Base-by-base conservation (phyloP, 139 green algal species). In the Micractinium conductrix region DNA sequence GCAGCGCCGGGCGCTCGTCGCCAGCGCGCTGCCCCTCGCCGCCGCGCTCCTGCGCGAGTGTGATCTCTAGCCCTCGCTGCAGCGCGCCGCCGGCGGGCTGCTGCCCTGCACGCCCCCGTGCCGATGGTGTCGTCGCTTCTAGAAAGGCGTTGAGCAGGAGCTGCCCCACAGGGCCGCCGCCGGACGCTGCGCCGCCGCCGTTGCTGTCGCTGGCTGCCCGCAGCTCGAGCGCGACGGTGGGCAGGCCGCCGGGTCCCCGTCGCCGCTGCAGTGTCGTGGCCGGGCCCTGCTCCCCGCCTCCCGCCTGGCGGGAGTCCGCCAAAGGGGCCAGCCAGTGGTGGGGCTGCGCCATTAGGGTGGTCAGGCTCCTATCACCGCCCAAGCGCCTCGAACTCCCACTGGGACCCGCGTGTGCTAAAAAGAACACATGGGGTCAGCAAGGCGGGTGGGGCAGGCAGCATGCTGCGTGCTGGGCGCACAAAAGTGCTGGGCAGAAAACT, bases 61-160 rank as follows among this genome's bases (percentile, higher is more conserved):
- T 22, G 14, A 81, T 68, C 22, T 68, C 50, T 26, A 81, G 0
- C 50, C 74, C 38, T 22, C 74, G 74, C 16, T 50, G 50, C 74
- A 81, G 48, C n/a, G n/a, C n/a, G n/a, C n/a, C n/a, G n/a, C n/a
- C n/a, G n/a, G n/a, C n/a, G n/a, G n/a, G n/a, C n/a, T n/a, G n/a
- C 74, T 37, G 50, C 74, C 74, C 74, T 81, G 72, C 33, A 22
- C 24, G 71, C 71, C 30, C 71, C n/a, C 30, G 71, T 9, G 30
- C 53, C 53, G 37, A 43, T 17, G 43, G 26, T 40, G 43, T 48
- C 22, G 68, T 74, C 9, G 76, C 37, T 21, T 67, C 58, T 28
- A 42, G 19, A 6, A 83, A 83, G 26, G 58, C 76, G 9, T 24
- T 14, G 2, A 83, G 76, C 28, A 83, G 38, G 40, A 73, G 16